Evolutionary conservation across 148 eudicot species (phyloP), one percentile per base, ranked within the genome.

Genomic region (Tetragonia tetragonoides): DNA sequence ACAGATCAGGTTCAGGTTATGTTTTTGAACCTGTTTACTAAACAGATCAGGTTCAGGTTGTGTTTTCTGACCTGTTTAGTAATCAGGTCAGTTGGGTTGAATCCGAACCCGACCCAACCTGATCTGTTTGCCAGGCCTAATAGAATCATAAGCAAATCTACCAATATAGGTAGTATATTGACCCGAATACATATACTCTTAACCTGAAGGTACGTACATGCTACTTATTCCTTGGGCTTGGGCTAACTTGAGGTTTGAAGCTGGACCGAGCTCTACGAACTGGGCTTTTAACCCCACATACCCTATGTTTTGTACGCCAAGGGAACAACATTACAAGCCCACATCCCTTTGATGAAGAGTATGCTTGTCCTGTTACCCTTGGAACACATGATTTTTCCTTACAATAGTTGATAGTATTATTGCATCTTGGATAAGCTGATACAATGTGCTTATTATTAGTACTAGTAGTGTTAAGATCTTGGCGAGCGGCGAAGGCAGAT

Each of bases 311-410:
- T 12, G 84, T 53, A 7, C 87, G 81, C 94, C 97, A 92, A 2
- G 91, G 89, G 46, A 92, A 87, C 72, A 88, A 84, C 11, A 71
- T 68, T 51, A 87, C 83, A 11, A 92, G 56, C 12, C 97, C 94
- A 76, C 97, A 92, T 3, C 91, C 90, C 72, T 82, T 87, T 0
- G 81, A 59, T 6, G 89, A 66, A 34, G 87, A 23, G 75, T 49
- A 83, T 16, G 86, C 75, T 76, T 67, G 76, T 42, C 78, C 46
- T 12, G 74, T 79, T 28, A 63, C 53, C 34, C 70, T 78, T 16
- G 81, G 73, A 59, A 69, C 47, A 72, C 64, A 72, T 75, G 83
- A 72, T 34, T 71, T 73, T 20, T 71, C 79, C 59, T 66, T 77
- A 23, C 18, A 38, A 11, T 46, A 28, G 34, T 28, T 28, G 1